Conservation (phyloP, 2,329 filamentous ascomycete species). For the Fragosphaeria purpurea region DNA sequence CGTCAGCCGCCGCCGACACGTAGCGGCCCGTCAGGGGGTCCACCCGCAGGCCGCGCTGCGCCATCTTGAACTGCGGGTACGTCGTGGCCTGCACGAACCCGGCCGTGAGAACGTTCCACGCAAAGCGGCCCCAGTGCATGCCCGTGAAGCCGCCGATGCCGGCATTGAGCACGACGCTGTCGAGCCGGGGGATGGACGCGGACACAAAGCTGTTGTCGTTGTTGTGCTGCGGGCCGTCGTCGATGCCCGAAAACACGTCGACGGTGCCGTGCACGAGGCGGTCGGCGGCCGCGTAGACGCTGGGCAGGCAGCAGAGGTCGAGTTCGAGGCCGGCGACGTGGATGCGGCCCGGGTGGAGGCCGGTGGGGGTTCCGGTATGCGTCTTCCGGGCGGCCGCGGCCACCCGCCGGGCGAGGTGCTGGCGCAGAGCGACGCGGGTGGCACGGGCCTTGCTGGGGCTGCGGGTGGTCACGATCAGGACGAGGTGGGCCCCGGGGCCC, state of each 20-base stretch:
- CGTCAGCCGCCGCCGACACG: not conserved
- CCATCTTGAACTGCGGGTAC: constrained; percentile 68
- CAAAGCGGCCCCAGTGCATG: constrained; percentile 56
- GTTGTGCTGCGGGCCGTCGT: constrained; percentile 26
- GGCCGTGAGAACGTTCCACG: constrained; percentile 41
- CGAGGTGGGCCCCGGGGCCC: constrained; percentile 57
- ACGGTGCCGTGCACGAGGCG: constrained; percentile 34
- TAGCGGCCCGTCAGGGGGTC: constrained; percentile 31
- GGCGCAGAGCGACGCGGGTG: constrained; percentile 55
- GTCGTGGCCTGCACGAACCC: constrained; percentile 60
- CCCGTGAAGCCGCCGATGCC: constrained; percentile 80
- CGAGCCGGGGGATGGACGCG: constrained; percentile 57
- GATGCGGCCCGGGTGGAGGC: constrained; percentile 36
- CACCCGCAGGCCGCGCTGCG: constrained; percentile 36
- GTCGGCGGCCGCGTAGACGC: constrained; percentile 38
- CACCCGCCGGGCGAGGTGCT: constrained; percentile 39
- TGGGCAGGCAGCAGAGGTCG: constrained; percentile 49
- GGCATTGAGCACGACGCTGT: constrained; percentile 75
- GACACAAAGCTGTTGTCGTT: not conserved
- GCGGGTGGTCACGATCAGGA: constrained; percentile 77
- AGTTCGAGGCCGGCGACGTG: constrained; percentile 50
- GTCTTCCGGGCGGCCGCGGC: constrained; percentile 26
- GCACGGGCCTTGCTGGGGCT: constrained; percentile 62
- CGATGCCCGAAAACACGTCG: constrained; percentile 31
- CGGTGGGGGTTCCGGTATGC: constrained; percentile 31